These are phyloP conservation scores for Naganishia antarctica DNA, from an alignment of 768 basidiomycete species.

Conservation along the genomic window DNA sequence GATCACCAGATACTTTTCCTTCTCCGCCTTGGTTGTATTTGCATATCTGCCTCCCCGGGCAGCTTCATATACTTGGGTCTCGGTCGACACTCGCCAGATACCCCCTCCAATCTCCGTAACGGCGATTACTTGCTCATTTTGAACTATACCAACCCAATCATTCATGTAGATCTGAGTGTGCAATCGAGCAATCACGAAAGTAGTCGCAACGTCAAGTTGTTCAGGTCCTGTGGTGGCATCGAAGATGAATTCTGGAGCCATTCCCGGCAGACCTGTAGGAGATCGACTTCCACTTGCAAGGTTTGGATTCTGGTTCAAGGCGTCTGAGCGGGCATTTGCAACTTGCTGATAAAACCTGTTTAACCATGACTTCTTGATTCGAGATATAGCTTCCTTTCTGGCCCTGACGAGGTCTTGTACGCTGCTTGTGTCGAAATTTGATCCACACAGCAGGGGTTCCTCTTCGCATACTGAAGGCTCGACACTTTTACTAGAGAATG, in stretches of 20 bases:
- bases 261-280: background rate
- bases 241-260: slow-evolving; percentile 6
- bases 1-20: background rate
- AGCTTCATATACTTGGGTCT: background rate
- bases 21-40: background rate
- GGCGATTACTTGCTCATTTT: background rate
- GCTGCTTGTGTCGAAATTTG: background rate
- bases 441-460: slow-evolving; percentile 1
- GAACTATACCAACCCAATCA: background rate
- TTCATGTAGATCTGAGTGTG: slow-evolving; percentile 17
- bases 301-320: background rate
- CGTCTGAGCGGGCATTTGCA: background rate
- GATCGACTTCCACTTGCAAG: background rate
- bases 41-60: background rate
- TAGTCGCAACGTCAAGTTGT: slow-evolving; percentile 1
- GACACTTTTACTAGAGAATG: background rate
- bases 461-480: background rate
- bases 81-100: slow-evolving; percentile 8
- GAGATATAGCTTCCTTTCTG: background rate
- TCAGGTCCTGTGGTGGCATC: background rate
- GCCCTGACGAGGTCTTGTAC: background rate
- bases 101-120: slow-evolving; percentile 1
- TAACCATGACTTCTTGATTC: slow-evolving; percentile 4
- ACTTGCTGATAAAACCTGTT: slow-evolving; percentile 10
- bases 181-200: slow-evolving; percentile 17